Percentiles rank a stretch among this genome's conserved stretches.
Conservation (phyloP, 1,139 yeast species). For the Candida sojae region DNA sequence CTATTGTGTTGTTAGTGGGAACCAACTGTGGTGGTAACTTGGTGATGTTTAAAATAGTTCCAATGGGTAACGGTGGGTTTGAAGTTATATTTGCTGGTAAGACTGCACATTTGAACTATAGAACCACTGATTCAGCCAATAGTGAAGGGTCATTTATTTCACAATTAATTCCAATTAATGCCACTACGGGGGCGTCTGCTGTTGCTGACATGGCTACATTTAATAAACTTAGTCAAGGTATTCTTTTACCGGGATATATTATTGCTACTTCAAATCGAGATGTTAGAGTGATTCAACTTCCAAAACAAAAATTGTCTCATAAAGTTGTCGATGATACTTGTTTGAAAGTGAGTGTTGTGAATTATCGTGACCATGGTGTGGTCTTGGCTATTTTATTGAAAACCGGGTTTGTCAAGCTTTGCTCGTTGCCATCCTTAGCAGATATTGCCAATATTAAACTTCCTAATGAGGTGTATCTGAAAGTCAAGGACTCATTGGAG, state of each 20-base stretch:
- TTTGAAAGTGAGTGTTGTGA: constrained; percentile 44
- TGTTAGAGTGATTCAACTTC: constrained; percentile 62
- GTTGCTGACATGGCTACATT: constrained; percentile 63
- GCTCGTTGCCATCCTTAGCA: constrained; percentile 39
- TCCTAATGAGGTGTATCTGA: constrained; percentile 32
- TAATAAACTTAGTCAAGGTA: constrained; percentile 63
- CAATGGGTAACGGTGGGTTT: constrained; percentile 70
- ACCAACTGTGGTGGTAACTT: constrained; percentile 76
- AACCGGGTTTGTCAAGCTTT: constrained; percentile 41
- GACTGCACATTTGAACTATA: constrained; percentile 41
- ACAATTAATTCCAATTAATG: constrained; percentile 59
- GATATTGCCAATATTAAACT: constrained; percentile 41
- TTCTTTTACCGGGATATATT: constrained; percentile 62
- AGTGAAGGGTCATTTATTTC: constrained; percentile 50
- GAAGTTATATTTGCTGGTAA: constrained; percentile 58
- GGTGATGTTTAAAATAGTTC: constrained; percentile 65
- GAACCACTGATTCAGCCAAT: constrained; percentile 30
- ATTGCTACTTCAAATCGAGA: constrained; percentile 62
- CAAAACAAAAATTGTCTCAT: constrained; percentile 63
- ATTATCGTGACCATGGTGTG: constrained; percentile 30
- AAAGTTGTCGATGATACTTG: constrained; percentile 66
- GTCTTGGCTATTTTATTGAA: constrained; percentile 38
- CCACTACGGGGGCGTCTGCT: constrained; percentile 61
- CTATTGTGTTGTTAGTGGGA: constrained; percentile 74
- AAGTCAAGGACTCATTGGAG: constrained; percentile 24